Evolutionary conservation across 2,329 filamentous ascomycete species (phyloP).

Genomic region (Arthrobotrys pseudoclavata): DNA sequence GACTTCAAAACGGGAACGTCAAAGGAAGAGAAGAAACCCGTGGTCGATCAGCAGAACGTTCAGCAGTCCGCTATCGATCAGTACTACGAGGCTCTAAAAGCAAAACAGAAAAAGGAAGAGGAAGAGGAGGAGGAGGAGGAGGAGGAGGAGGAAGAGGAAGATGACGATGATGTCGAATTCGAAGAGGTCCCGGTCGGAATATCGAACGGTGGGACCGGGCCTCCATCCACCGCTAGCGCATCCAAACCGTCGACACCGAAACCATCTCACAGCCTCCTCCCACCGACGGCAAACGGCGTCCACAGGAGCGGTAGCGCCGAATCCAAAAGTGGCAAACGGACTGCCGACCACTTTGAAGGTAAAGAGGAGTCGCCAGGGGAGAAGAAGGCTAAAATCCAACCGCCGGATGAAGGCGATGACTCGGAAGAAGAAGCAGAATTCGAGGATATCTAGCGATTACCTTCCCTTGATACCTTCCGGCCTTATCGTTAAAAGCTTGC

Average conservation of each 20-base stretch:
- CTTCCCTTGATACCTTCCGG: background rate
- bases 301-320: slow-evolving; percentile 21
- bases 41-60: slow-evolving; percentile 61
- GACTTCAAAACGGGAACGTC: slow-evolving; percentile 63
- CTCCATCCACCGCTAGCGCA: slow-evolving; percentile 65
- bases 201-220: slow-evolving; percentile 64
- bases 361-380: slow-evolving; percentile 65
- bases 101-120: slow-evolving; percentile 66
- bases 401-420: slow-evolving; percentile 61
- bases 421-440: slow-evolving; percentile 64
- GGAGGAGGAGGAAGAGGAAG: slow-evolving; percentile 68
- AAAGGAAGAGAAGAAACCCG: slow-evolving; percentile 60
- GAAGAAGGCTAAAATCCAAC: slow-evolving; percentile 68
- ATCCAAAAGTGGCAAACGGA: slow-evolving; percentile 50
- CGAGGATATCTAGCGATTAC: slow-evolving; percentile 61
- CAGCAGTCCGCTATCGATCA: slow-evolving; percentile 62
- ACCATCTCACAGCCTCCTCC: slow-evolving; percentile 41
- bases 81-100: slow-evolving; percentile 64
- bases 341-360: slow-evolving; percentile 45
- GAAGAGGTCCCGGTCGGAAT: slow-evolving; percentile 68
- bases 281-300: slow-evolving; percentile 41
- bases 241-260: slow-evolving; percentile 59
- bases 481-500: background rate
- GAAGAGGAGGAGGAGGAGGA: slow-evolving; percentile 67
- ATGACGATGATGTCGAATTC: slow-evolving; percentile 66